Evolutionary conservation across 2,329 filamentous ascomycete species (phyloP), one percentile per base, ranked within the genome.

Genomic region (Chalaropsis ovoidea): DNA sequence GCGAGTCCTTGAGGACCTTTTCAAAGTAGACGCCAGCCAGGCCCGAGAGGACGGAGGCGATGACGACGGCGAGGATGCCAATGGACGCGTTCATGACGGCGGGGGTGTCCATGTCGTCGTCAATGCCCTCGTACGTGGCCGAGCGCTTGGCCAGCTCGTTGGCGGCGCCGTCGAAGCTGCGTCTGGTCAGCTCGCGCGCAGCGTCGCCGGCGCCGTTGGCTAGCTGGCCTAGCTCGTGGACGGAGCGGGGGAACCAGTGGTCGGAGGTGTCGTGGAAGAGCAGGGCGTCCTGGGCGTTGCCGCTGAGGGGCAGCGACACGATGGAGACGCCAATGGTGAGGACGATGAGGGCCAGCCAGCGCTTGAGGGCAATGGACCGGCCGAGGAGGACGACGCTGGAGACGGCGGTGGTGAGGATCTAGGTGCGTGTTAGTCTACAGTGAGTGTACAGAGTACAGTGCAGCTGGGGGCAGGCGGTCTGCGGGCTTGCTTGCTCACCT

Each of bases 81-180:
- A 94, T 80, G 0, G 87, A 86, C 69, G 87, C 86, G 61, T 78
- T 73, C 24, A 77, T 77, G 17, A 72, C 73, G 19, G 58, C 62
- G 22, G 63, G 54, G 0, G 74, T 73, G 39, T 82, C 77, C 35
- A 82, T 74, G 69, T 83, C 77, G 71, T 86, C 82, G 66, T 89
- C 81, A 68, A 96, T 96, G 19, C 91, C 92, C 74, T 96, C 86
- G 71, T 96, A 96, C 0, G 91, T 94, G 3, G 91, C 92, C 4
- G 90, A 95, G 22, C 90, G 84, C 73, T 85, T 87, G 61, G 66
- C 73, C 35, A 66, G 47, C 10, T 49, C 58, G 17, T 75, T 74
- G 54, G 58, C 47, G 17, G 72, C 71, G 2, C 78, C 68, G 1
- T 71, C 71, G 15, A 74, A 74, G 52, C 78, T 74, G 19, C 80